phyloP scores from a whole-genome alignment of 352 stramenopile genomes.

The Phytophthora megakarya region DNA sequence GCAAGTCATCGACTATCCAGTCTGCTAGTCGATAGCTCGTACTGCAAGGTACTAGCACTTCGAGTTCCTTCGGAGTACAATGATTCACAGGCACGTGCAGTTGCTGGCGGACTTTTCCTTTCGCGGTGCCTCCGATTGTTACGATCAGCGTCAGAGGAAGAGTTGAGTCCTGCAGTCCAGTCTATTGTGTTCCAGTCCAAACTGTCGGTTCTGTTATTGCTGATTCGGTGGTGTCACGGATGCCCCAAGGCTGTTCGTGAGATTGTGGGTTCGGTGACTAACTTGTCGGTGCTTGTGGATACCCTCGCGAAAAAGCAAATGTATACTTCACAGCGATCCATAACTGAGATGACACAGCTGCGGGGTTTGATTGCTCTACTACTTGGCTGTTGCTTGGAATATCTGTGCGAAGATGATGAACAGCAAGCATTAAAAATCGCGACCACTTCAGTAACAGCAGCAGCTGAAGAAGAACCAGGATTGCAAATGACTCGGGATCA shows the following conservation, averaged over 20 bases:
- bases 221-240: slow-evolving; percentile 64
- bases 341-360: slow-evolving; percentile 40
- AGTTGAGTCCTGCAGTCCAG: slow-evolving; percentile 17
- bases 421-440: slow-evolving; percentile 32
- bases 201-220: slow-evolving; percentile 51
- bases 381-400: slow-evolving; percentile 65
- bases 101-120: slow-evolving; percentile 64
- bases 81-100: slow-evolving; percentile 47
- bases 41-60: slow-evolving; percentile 74
- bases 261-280: slow-evolving; percentile 59
- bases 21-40: slow-evolving; percentile 52
- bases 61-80: slow-evolving; percentile 61
- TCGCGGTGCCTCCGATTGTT: slow-evolving; percentile 63
- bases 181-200: slow-evolving; percentile 61
- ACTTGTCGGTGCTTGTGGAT: slow-evolving; percentile 61
- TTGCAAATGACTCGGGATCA: slow-evolving; percentile 61
- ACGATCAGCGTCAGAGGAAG: slow-evolving; percentile 5
- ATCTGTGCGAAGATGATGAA: slow-evolving; percentile 43
- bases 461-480: slow-evolving; percentile 14
- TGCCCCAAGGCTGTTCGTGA: slow-evolving; percentile 67
- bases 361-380: slow-evolving; percentile 55
- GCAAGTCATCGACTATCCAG: slow-evolving; percentile 58
- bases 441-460: slow-evolving; percentile 11
- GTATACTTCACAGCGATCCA: slow-evolving; percentile 9
- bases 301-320: slow-evolving; percentile 22